A percentile compares a stretch with the other conserved stretches of the same genome.
phyloP scores from a whole-genome alignment of 2,329 filamentous ascomycete species.

The Cercospora janseana region DNA sequence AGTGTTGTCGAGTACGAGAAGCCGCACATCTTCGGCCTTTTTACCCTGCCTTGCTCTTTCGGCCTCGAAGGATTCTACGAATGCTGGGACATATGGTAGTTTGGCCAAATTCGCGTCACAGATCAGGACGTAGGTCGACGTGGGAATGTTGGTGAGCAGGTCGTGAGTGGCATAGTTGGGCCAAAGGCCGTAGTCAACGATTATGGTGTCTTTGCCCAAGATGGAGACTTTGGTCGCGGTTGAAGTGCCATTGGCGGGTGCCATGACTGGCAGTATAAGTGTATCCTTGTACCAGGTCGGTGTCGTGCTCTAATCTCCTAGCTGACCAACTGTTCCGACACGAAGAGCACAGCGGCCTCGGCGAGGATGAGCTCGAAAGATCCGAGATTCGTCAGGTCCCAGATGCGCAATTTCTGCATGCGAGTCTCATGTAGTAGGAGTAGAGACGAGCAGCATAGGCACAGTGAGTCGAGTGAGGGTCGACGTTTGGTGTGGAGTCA shows the following conservation, averaged over 20 bases:
- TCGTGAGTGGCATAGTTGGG: conserved; percentile 76
- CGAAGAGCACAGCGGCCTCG: conserved; percentile 29
- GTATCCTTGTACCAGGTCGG: not conserved
- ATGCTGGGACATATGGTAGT: conserved; percentile 71
- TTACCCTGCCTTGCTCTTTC: conserved; percentile 40
- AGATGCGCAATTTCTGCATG: conserved; percentile 35
- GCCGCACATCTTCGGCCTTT: conserved; percentile 55
- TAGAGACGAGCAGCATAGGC: conserved; percentile 1
- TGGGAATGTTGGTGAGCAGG: conserved; percentile 70
- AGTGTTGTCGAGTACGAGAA: conserved; percentile 83
- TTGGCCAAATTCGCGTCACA: conserved; percentile 90
- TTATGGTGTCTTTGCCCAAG: conserved; percentile 82
- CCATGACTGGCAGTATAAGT: conserved; percentile 21
- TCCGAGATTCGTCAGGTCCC: conserved; percentile 33
- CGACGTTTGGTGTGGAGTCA: conserved; percentile 1
- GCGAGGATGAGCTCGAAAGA: conserved; percentile 31
- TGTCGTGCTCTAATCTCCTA: conserved; percentile 18
- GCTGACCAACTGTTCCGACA: conserved; percentile 32
- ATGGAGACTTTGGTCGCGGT: conserved; percentile 69
- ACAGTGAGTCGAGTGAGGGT: not conserved
- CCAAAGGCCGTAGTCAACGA: conserved; percentile 91
- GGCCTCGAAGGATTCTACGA: conserved; percentile 63
- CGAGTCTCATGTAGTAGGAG: conserved; percentile 9
- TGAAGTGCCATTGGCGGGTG: conserved; percentile 27
- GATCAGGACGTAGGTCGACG: conserved; percentile 92